Base-by-base conservation (phyloP, 305 asterid genomes). In the Ajuga reptans region DNA sequence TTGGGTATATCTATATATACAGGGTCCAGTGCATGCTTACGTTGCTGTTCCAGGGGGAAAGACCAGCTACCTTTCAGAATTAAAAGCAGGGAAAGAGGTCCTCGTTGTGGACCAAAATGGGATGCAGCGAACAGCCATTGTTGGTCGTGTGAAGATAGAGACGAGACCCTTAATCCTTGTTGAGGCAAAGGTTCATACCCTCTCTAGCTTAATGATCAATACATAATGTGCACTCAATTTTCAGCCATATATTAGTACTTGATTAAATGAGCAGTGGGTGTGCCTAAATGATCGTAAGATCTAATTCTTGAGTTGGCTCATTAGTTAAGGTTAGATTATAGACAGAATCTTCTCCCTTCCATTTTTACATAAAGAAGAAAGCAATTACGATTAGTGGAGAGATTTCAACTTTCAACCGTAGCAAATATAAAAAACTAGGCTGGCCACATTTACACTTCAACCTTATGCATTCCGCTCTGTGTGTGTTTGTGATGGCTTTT, bases 21-120 rank as follows among this genome's bases (percentile, higher is more conserved):
- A 89, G 95, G 98, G 96, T 43, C 96, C 96, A 7, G 95, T 89
- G 46, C 98, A 91, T 64, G 89, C 92, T n/a, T 89, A 89, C 78
- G 85, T 89, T 66, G 89, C 88, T 16, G 77, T 84, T 77, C 98
- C 98, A 2, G 96, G 88, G 72, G 94, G 86, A 12, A 87, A 86
- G 69, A 89, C 98, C 29, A 73, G 87, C 84, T 91, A 91, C 84
- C 89, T 91, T 47, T 91, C 98, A 2, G 96, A 89, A 75, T 58
- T 91, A 42, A 87, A 75, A 78, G 70, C 91, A 8, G 98, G 98
- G 67, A 86, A 86, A 77, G 95, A 91, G 84, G 91, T 89, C 5
- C 64, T 83, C 37, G 79, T 91, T 66, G 93, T 89, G 53, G 81
- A 89, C 80, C 90, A 84, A 77, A 81, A 71, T 1, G 96, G 98